These are phyloP conservation scores for Curvularia lunata DNA, from an alignment of 2,329 filamentous ascomycete genomes.

Conservation along the genomic window DNA sequence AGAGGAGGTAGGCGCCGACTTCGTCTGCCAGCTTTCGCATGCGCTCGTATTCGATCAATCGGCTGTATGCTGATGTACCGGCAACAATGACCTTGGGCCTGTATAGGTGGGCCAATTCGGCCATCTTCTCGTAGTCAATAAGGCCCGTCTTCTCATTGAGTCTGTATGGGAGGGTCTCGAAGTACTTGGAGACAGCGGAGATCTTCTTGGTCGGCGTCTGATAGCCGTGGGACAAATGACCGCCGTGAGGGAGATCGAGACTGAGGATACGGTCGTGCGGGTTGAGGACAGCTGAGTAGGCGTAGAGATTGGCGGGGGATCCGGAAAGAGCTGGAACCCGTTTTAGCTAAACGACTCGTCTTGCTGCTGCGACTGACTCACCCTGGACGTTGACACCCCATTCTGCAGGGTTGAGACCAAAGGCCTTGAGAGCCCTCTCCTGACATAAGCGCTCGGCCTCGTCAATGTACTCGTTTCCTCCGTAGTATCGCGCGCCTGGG, in stretches of 20 bases:
- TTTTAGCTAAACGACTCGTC: slow-evolving; percentile 22
- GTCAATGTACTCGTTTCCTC: slow-evolving; percentile 98
- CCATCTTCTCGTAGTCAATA: slow-evolving; percentile 94
- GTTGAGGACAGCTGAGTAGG: slow-evolving; percentile 91
- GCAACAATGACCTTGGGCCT: slow-evolving; percentile 96
- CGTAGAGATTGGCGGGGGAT: slow-evolving; percentile 76
- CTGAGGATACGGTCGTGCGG: slow-evolving; percentile 97
- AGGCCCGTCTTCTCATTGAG: slow-evolving; percentile 88
- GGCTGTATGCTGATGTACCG: slow-evolving; percentile 97
- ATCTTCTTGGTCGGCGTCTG: slow-evolving; percentile 86
- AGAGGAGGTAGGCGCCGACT: slow-evolving; percentile 91
- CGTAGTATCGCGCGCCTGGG: slow-evolving; percentile 97
- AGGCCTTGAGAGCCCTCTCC: slow-evolving; percentile 87
- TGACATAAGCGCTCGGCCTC: slow-evolving; percentile 95
- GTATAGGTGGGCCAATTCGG: slow-evolving; percentile 89
- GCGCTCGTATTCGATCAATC: slow-evolving; percentile 92
- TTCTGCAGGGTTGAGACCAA: slow-evolving; percentile 82
- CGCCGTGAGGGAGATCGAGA: slow-evolving; percentile 93
- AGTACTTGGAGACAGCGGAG: slow-evolving; percentile 97
- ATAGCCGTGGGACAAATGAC: slow-evolving; percentile 95
- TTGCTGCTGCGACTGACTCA: slow-evolving; percentile 27
- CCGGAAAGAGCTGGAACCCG: slow-evolving; percentile 73
- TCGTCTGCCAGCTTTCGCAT: slow-evolving; percentile 96
- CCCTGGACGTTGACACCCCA: slow-evolving; percentile 99
- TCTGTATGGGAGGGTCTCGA: slow-evolving; percentile 97